A percentile compares a stretch with the other conserved stretches of the same genome.
Evolutionary conservation across 192 early-diverging fungal species (phyloP).

Genomic region (Kickxella alabastrina): DNA sequence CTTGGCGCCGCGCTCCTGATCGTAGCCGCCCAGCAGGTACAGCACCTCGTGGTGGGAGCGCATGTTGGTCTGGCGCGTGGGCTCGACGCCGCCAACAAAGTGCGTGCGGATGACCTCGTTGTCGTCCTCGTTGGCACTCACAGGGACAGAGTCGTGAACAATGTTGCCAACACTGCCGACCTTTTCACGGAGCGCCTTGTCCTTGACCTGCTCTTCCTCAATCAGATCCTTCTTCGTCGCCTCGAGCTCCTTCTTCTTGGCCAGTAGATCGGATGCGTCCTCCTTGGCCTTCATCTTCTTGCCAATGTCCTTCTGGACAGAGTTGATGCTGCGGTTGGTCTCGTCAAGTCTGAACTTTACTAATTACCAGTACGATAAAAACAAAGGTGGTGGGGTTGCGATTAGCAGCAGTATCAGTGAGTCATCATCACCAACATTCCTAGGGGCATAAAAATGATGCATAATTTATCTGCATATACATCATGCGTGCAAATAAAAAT

Average conservation of each 20-base stretch:
- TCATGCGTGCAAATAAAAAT: too few relatives aligned
- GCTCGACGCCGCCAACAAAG: conserved; percentile 54
- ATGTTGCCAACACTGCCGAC: conserved; percentile 96
- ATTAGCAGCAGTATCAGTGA: conserved; percentile 5
- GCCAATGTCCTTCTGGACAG: conserved; percentile 86
- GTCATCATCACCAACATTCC: conserved; percentile 2
- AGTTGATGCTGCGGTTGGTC: conserved; percentile 87
- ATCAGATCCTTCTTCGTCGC: conserved; percentile 64
- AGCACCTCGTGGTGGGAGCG: conserved; percentile 93
- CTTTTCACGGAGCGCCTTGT: conserved; percentile 61
- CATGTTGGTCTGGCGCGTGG: conserved; percentile 58
- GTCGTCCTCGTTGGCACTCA: conserved; percentile 82
- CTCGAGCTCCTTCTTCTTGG: conserved; percentile 70
- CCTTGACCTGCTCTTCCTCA: conserved; percentile 74
- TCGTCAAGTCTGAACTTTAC: conserved; percentile 84
- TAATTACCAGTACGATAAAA: conserved; percentile 22
- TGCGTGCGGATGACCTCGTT: conserved; percentile 65
- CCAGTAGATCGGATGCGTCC: conserved; percentile 70
- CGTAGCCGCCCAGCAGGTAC: conserved; percentile 84
- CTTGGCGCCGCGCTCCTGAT: conserved; percentile 84
- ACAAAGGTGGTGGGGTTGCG: neutral
- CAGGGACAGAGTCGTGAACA: conserved; percentile 87
- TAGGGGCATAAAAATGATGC: too few relatives aligned
- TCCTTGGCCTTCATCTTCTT: conserved; percentile 89
- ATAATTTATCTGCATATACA: too few relatives aligned